Percentiles rank a stretch among this genome's conserved stretches.
phyloP scores from a whole-genome alignment of 1,284 basidiomycete genomes.

The Ceratobasidium sp. region DNA sequence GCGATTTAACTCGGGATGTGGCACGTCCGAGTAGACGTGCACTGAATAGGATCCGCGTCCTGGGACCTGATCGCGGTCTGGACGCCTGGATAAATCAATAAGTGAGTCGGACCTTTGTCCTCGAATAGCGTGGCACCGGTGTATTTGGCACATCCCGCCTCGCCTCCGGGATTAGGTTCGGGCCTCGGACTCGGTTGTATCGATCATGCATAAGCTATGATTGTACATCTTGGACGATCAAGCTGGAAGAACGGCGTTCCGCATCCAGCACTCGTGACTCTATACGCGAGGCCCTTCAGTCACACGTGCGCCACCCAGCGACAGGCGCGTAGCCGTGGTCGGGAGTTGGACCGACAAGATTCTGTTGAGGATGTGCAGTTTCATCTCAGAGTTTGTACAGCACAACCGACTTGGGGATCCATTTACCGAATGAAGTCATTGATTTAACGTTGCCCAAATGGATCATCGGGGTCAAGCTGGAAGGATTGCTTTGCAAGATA shows the following conservation, averaged over 20 bases:
- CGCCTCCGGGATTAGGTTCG: neutral
- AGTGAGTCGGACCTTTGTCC: neutral
- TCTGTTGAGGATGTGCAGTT: neutral
- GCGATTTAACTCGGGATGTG: neutral
- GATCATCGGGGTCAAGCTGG: neutral
- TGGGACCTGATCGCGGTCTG: neutral
- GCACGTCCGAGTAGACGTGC: neutral
- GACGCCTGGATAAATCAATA: neutral
- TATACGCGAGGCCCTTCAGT: too few species aligned
- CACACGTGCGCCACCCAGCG: neutral
- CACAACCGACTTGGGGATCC: neutral
- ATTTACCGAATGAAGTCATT: neutral
- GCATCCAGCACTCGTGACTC: too few species aligned
- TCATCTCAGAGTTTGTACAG: neutral
- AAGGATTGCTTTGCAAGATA: neutral
- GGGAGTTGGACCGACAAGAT: neutral
- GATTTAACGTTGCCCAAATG: neutral
- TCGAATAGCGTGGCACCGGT: neutral
- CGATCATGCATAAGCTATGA: neutral
- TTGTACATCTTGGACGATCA: neutral
- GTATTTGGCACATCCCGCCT: neutral
- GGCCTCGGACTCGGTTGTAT: conserved; percentile 2
- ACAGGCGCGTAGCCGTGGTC: neutral
- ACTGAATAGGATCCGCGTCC: neutral
- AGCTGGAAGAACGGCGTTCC: neutral